Percentiles rank a stretch among this genome's conserved stretches.
Evolutionary conservation across 805 yeast species (phyloP).

Genomic region (Candida tibetensis): DNA sequence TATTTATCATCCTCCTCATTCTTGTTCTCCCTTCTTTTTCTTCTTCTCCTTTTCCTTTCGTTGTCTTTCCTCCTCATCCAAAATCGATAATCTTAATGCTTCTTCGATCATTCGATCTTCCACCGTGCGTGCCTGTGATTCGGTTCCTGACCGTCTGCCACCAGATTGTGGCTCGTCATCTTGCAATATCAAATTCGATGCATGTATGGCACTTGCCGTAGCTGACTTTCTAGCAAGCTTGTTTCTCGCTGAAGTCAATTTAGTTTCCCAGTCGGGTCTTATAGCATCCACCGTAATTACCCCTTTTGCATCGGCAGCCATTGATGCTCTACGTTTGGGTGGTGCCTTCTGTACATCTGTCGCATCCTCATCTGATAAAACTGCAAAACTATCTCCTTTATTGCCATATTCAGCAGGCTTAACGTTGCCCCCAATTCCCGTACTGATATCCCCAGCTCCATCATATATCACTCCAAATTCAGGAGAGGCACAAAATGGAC

Average conservation of each 20-base stretch:
- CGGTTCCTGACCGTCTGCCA: slow-evolving; percentile 9
- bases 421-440: slow-evolving; percentile 56
- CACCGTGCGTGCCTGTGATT: slow-evolving; percentile 18
- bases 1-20: neutral
- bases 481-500: slow-evolving; percentile 91
- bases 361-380: slow-evolving; percentile 15
- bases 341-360: neutral
- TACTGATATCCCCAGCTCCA: slow-evolving; percentile 52
- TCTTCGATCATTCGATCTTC: slow-evolving; percentile 81
- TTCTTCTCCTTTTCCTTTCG: slow-evolving; percentile 13
- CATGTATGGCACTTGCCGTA: slow-evolving; percentile 91
- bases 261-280: slow-evolving; percentile 90
- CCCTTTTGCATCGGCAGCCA: slow-evolving; percentile 64
- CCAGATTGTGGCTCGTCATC: slow-evolving; percentile 11
- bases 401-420: slow-evolving; percentile 45
- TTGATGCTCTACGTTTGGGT: slow-evolving; percentile 36
- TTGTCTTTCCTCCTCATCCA: slow-evolving; percentile 63
- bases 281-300: slow-evolving; percentile 80
- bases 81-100: slow-evolving; percentile 70
- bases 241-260: slow-evolving; percentile 66
- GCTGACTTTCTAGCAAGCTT: slow-evolving; percentile 85
- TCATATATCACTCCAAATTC: slow-evolving; percentile 81
- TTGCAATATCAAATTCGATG: slow-evolving; percentile 66
- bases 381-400: slow-evolving; percentile 7
- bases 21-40: neutral